These are phyloP conservation scores for Quercus mongolica DNA, from an alignment of 306 rosid species.

Conservation along the genomic window DNA sequence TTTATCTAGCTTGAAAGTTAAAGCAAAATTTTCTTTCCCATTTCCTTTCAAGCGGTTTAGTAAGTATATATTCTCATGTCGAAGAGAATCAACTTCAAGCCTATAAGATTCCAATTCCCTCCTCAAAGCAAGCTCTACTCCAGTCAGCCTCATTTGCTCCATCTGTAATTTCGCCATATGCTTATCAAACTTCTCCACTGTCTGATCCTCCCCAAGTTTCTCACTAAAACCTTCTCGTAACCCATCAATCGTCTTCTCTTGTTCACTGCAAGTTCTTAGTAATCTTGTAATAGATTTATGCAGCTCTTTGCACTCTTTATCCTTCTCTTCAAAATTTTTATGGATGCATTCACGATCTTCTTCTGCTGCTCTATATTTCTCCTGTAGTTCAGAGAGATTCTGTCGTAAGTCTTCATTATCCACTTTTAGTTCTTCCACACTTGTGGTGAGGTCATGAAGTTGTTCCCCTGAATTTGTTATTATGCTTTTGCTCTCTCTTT, in stretches of 20 bases:
- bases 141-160: slow-evolving; percentile 83
- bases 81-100: slow-evolving; percentile 83
- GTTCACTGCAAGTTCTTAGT: slow-evolving; percentile 79
- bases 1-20: slow-evolving; percentile 70
- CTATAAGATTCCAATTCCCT: slow-evolving; percentile 71
- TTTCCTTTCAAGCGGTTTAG: slow-evolving; percentile 69
- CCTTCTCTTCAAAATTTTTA: slow-evolving; percentile 70
- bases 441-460: slow-evolving; percentile 47
- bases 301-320: slow-evolving; percentile 79
- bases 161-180: slow-evolving; percentile 55
- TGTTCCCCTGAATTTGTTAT: slow-evolving; percentile 57
- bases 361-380: slow-evolving; percentile 49
- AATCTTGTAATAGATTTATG: slow-evolving; percentile 71
- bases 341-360: slow-evolving; percentile 54
- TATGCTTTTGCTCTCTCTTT: slow-evolving; percentile 51
- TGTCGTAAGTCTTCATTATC: slow-evolving; percentile 55
- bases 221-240: slow-evolving; percentile 55
- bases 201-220: slow-evolving; percentile 41
- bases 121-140: slow-evolving; percentile 73
- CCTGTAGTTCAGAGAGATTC: slow-evolving; percentile 59
- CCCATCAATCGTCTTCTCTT: slow-evolving; percentile 81
- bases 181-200: slow-evolving; percentile 55
- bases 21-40: slow-evolving; percentile 56
- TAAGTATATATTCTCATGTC: slow-evolving; percentile 76
- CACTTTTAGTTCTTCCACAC: slow-evolving; percentile 47